phyloP scores from a whole-genome alignment of 768 basidiomycete species.

The Inosperma sp. region DNA sequence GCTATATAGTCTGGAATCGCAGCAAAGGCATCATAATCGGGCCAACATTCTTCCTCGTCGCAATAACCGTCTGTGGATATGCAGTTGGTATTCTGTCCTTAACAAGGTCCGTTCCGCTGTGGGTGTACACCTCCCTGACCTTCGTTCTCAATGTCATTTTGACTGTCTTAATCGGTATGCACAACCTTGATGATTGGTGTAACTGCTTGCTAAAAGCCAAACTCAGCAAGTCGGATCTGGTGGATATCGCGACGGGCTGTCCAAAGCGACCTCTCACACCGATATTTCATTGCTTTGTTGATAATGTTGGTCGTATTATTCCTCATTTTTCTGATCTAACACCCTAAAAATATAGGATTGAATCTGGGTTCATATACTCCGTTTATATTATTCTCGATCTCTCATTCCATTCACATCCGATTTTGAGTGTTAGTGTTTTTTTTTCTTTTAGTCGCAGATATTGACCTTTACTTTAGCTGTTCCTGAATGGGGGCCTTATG shows the following conservation, averaged over 20 bases:
- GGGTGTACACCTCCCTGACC: constrained; percentile 32
- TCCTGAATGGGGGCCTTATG: constrained; percentile 23
- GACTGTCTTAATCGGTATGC: constrained; percentile 32
- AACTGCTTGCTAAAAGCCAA: background rate
- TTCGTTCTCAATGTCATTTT: constrained; percentile 31
- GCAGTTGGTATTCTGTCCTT: no score
- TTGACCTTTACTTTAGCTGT: no score
- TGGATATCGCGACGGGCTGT: constrained; percentile 28
- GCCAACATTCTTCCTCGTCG: constrained; percentile 24
- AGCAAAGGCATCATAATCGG: constrained; percentile 24
- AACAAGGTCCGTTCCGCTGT: constrained; percentile 17
- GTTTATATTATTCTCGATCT: constrained; percentile 29
- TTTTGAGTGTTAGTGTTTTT: constrained; percentile 14
- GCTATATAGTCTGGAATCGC: constrained; percentile 34
- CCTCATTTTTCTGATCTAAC: background rate
- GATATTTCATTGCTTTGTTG: constrained; percentile 29
- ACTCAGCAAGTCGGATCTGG: constrained; percentile 33
- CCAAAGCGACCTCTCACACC: constrained; percentile 22
- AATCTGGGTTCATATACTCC: constrained; percentile 36
- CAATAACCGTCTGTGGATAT: no score
- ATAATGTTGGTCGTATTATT: constrained; percentile 28
- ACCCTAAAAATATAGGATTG: constrained; percentile 24
- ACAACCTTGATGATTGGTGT: background rate
- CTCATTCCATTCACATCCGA: constrained; percentile 22
- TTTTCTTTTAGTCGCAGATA: background rate